A percentile compares a stretch with the other conserved stretches of the same genome.
These are phyloP conservation scores for Uronychia setigera DNA, from an alignment of 73 alveolate species.

Conservation along the genomic window DNA sequence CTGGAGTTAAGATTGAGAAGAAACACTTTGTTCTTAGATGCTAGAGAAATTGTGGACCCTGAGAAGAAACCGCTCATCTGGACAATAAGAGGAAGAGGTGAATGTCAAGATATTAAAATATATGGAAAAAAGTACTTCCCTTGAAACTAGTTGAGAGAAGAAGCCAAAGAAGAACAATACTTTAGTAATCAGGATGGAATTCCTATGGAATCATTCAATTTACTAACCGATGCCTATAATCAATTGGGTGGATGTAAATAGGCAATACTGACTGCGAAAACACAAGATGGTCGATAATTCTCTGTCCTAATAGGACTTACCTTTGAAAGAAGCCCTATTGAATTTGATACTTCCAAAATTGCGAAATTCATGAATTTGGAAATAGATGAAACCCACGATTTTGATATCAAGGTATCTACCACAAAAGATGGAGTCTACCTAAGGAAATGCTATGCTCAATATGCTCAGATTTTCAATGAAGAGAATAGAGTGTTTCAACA, in stretches of 20 bases:
- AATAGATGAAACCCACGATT: background rate
- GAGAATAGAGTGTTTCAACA: background rate
- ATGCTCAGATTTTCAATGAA: background rate
- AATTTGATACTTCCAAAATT: background rate
- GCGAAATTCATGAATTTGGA: background rate
- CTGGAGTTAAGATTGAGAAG: no score
- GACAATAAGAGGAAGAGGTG: background rate
- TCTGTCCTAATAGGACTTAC: background rate
- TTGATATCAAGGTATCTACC: background rate
- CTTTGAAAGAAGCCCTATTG: background rate
- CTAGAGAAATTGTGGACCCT: background rate
- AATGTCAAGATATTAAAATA: background rate
- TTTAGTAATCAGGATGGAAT: background rate
- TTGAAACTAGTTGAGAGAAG: no score
- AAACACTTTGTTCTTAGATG: background rate
- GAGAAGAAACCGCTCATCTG: background rate
- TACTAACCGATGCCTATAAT: background rate
- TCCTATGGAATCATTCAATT: background rate
- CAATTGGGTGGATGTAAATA: background rate
- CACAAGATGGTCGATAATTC: background rate
- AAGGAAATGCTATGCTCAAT: background rate
- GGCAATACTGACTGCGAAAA: background rate
- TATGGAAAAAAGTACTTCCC: background rate
- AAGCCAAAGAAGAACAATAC: background rate
- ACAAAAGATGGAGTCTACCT: no score